Base-by-base conservation (phyloP, 1,284 basidiomycete genomes). In the Cutaneotrichosporon cavernicola region DNA sequence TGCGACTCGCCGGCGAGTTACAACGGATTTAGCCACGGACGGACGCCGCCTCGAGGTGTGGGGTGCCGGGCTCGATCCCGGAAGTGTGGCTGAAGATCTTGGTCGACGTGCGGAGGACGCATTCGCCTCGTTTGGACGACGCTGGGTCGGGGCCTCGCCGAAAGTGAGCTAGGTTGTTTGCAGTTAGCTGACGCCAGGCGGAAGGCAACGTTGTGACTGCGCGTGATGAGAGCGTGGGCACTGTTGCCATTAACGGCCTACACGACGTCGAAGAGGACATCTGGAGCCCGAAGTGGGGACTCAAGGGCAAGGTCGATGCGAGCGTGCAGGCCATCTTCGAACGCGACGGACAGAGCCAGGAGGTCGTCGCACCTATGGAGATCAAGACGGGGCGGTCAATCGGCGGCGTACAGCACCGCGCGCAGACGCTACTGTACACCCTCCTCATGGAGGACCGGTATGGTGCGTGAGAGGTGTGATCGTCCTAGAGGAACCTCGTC, bases 401-500 rank as follows among this genome's bases (percentile, higher is more conserved):
- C 32, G 87, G 87, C 13, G 86, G 89, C 2, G 88, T 95, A 85
- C 92, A 96, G 70, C 97, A 99, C 78, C 89, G 94, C 50, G 97
- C 97, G 0, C 96, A 99, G 80, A 99, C 97, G 0, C 95, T 97
- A 89, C 82, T 99, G 7, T 99, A 99, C 76, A 97, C 93, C 0
- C 83, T 99, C 14, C 85, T 99, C 8, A 88, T 95, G 76, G 86
- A 88, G 40, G 95, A 99, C 74, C 86, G 94, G 14, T 98, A 98
- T 74, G 88, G 90, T 68, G 61, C 61, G 90, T 68, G 60, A 62
- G 60, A 62, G 80, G 71, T 40, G 2, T 14, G 34, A 2, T 6
- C 26, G 5, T 5, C 7, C 18, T 30, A 1, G 18, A 16, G n/a
- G 32, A n/a, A 14, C 26, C 49, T 30, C 14, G 31, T 31, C 16